Evolutionary conservation across 2,329 filamentous ascomycete species (phyloP), one percentile per base, ranked within the genome.

Genomic region (Paecilomyces variotii): DNA sequence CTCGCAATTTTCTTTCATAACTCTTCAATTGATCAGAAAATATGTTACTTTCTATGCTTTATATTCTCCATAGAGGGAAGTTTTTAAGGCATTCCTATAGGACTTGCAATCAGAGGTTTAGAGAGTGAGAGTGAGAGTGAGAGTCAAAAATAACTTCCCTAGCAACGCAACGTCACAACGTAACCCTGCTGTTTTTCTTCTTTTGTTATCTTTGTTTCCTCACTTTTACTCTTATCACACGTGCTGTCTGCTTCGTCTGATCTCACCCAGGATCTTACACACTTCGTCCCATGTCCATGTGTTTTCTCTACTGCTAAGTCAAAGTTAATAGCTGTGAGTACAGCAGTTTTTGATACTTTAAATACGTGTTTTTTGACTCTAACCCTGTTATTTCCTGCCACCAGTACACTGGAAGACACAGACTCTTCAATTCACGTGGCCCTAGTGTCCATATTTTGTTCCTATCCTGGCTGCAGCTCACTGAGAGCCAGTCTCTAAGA

Each of bases 401-500:
- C 39, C 19, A 24, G n/a, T 45, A 7, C 7, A 45, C 14, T 45
- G 39, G 19, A 14, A 45, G 39, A 45, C n/a, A 45, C 9, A 45
- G 39, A 24, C 39, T 2, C 5, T 45, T n/a, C 4, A 45, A 19
- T 45, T n/a, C 39, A 45, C 14, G 39, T 9, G 39, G 19, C 9
- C 5, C 39, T 24, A 45, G 19, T 7, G 5, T n/a, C 39, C n/a
- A 19, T 19, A 45, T 45, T 19, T 14, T 53, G 25, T 51, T 25
- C 25, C 24, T 26, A 52, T 52, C 50, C 27, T 28, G 27, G 39
- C 10, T 28, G 11, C 25, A 52, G 50, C 24, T 26, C 50, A 9
- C 24, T 12, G 55, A 14, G 25, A 30, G 50, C n/a, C 25, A 54
- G 52, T 6, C 24, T 30, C 19, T 49, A 60, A 45, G n/a, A 71